Base-by-base conservation (phyloP, 2,329 filamentous ascomycete species). In the Epichloe typhina region DNA sequence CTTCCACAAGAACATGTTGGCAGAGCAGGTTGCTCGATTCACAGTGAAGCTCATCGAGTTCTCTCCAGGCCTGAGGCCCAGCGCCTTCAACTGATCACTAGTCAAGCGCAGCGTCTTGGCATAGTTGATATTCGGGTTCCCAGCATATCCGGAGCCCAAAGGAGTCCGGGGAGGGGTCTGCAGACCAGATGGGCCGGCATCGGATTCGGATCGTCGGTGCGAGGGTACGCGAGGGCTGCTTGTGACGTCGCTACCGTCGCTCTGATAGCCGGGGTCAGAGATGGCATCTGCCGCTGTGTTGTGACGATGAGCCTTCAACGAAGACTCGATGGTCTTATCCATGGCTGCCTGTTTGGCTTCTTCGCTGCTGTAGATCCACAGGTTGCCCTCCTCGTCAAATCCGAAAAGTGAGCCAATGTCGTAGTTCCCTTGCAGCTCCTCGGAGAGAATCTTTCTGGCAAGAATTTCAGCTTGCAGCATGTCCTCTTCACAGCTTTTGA, bases 301-400 rank as follows among this genome's bases (percentile, higher is more conserved):
- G 13, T 69, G 66, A 15, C 69, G 65, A 52, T 69, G 67, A 9
- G 69, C 66, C 17, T 71, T 68, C 46, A 77, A 62, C 9, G 73
- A 70, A 7, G 72, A 69, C 51, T 78, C 75, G 54, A 77, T 73
- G 1, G 76, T 77, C 58, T 71, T 77, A 64, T 84, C 83, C 71
- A 84, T 84, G 35, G 91, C 91, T 6, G 86, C 85, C 60, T 93
- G 85, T 63, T 96, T 97, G 23, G 93, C 89, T 62, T 95, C 90
- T 66, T 97, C 90, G 60, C 90, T 97, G 69, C 89, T 93, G 70
- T 98, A 98, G 57, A 98, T 97, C 91, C 93, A 97, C n/a, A 98
- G 75, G 61, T 98, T 98, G 6, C 93, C 93, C 53, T 93, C 82
- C 62, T 95, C 89, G 62, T 98, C 93, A 43, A 93, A 91, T 12